These are phyloP conservation scores for Huntiella decipiens DNA, from an alignment of 2,329 filamentous ascomycete genomes.

Conservation along the genomic window DNA sequence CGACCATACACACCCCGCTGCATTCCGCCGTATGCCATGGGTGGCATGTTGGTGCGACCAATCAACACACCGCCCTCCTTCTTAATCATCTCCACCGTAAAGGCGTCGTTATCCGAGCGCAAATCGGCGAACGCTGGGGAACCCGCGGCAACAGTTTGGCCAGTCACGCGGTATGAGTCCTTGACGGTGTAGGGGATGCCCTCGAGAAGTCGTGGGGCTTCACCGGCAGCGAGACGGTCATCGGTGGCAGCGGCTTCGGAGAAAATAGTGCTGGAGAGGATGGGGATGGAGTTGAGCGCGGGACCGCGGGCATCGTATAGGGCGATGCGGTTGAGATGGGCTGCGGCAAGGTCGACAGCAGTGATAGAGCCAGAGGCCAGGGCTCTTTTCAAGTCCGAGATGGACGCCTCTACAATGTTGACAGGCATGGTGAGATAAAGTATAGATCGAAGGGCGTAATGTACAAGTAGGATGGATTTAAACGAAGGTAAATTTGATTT, in stretches of 20 bases:
- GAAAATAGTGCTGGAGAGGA: conserved; percentile 16
- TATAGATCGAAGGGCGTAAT: too few species aligned
- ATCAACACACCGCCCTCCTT: conserved; percentile 31
- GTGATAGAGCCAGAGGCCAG: conserved; percentile 12
- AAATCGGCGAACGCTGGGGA: conserved; percentile 34
- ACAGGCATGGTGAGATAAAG: not conserved
- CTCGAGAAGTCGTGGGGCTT: conserved; percentile 21
- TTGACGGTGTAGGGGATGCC: conserved; percentile 40
- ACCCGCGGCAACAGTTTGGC: conserved; percentile 32
- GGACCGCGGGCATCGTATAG: conserved; percentile 15
- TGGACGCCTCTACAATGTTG: conserved; percentile 15
- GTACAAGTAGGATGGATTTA: too few species aligned
- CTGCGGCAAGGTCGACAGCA: conserved; percentile 16
- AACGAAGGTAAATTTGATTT: too few species aligned
- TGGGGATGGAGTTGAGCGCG: conserved; percentile 15
- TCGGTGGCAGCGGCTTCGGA: conserved; percentile 17
- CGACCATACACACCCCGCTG: conserved; percentile 36
- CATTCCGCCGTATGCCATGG: conserved; percentile 40
- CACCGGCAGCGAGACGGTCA: conserved; percentile 13
- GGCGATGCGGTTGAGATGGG: conserved; percentile 16
- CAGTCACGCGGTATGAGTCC: conserved; percentile 34
- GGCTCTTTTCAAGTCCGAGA: conserved; percentile 14
- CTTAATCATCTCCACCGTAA: conserved; percentile 26
- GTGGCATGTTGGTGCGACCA: conserved; percentile 14
- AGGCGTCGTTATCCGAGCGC: conserved; percentile 31